A percentile compares a stretch with the other conserved stretches of the same genome.
These are phyloP conservation scores for Candida sp. DNA, from an alignment of 1,139 yeast genomes.

Conservation along the genomic window DNA sequence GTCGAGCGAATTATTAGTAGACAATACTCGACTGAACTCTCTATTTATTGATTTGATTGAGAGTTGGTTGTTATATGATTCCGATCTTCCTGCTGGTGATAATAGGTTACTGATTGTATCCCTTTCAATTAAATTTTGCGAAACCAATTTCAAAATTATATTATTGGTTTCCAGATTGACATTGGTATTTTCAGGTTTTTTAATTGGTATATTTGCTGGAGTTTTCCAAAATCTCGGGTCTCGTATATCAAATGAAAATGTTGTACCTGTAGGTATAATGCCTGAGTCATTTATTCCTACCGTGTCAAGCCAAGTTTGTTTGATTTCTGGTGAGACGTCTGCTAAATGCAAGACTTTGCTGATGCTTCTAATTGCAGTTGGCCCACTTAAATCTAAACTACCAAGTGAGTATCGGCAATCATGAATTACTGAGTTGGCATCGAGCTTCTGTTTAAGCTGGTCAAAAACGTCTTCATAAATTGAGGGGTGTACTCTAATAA, in stretches of 20 bases:
- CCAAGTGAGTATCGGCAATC: conserved; percentile 86
- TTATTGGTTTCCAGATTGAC: conserved; percentile 16
- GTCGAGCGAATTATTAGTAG: conserved; percentile 3
- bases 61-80: conserved; percentile 57
- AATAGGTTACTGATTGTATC: conserved; percentile 32
- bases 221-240: conserved; percentile 74
- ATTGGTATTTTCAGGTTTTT: conserved; percentile 12
- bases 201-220: conserved; percentile 21
- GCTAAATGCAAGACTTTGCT: conserved; percentile 53
- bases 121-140: conserved; percentile 15
- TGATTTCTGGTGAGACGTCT: conserved; percentile 14
- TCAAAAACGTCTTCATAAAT: conserved; percentile 50
- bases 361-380: conserved; percentile 57
- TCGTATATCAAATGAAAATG: conserved; percentile 50
- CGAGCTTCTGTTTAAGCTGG: conserved; percentile 15
- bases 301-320: conserved; percentile 27
- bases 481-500: conserved; percentile 73
- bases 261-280: conserved; percentile 53
- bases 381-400: conserved; percentile 75
- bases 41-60: conserved; percentile 51
- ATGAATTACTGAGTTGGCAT: conserved; percentile 21
- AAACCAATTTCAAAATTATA: conserved; percentile 6
- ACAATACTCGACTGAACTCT: conserved; percentile 9
- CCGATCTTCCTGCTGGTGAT: conserved; percentile 41
- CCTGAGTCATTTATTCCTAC: conserved; percentile 35